Conservation (phyloP, 2,329 filamentous ascomycete species). For the Monosporascus sp. region DNA sequence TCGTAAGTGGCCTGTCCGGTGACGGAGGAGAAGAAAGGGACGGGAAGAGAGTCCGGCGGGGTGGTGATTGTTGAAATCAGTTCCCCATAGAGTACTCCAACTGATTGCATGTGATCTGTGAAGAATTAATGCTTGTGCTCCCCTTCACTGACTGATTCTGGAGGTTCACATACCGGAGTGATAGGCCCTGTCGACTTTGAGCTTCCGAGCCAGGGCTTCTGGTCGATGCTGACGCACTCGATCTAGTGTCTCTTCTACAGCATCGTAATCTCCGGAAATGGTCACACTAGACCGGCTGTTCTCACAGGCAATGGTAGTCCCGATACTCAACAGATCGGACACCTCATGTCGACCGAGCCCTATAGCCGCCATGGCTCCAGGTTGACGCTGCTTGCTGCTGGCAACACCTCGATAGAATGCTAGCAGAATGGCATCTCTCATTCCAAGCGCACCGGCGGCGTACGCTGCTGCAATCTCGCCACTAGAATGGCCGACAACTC, state of each 20-base stretch:
- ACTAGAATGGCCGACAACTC: constrained; percentile 24
- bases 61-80: not conserved
- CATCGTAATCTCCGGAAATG: constrained; percentile 13
- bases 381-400: constrained; percentile 1
- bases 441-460: constrained; percentile 30
- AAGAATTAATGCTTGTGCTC: no score
- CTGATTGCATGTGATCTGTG: constrained; percentile 18
- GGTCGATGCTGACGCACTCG: constrained; percentile 10
- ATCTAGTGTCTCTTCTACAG: constrained; percentile 1
- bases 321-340: constrained; percentile 8
- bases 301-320: constrained; percentile 16
- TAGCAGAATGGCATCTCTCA: constrained; percentile 33
- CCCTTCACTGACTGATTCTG: no score
- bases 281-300: constrained; percentile 21
- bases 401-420: constrained; percentile 37
- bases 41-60: not conserved
- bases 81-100: constrained; percentile 10
- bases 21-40: not conserved
- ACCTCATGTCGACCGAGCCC: constrained; percentile 21
- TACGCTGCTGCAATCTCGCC: constrained; percentile 42
- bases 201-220: constrained; percentile 10
- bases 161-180: no score
- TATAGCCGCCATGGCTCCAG: constrained; percentile 29
- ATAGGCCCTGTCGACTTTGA: constrained; percentile 27
- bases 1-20: not conserved